Evolutionary conservation across 2,329 filamentous ascomycete species (phyloP), one percentile per base, ranked within the genome.

Genomic region (Aureobasidium sp.): DNA sequence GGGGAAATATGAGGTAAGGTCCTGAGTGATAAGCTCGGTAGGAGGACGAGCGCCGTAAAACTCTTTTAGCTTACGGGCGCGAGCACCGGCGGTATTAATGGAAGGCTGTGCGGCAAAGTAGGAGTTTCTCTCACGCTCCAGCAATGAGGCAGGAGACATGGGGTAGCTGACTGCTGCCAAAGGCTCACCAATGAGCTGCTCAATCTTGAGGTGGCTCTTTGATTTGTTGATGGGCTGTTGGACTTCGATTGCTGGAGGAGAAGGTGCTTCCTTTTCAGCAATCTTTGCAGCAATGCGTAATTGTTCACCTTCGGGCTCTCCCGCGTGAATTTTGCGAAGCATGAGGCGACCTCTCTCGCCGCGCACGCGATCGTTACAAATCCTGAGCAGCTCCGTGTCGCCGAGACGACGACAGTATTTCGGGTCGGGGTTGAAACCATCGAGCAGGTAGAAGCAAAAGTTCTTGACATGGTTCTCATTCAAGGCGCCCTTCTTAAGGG

Each of bases 1-100:
- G 0, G 93, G 93, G 77, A 98, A 98, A 74, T 97, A 98, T 0
- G 90, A 95, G 1, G 89, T 93, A 56, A 98, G 75, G 66, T 98
- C 93, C 19, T 93, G 95, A 22, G 91, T 91, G 65, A 98, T 98
- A 66, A 98, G 80, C 73, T 98, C 93, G 72, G 91, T 97, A 1
- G 93, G 93, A 16, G 93, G 93, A 61, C 93, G 80, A 59, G 93
- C 84, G 29, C 91, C 91, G 63, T 94, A 93, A 70, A 97, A 97
- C 59, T 86, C 85, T 59, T 86, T 83, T 40, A 90, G 74, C 24
- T 82, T 75, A 25, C 74, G 64, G 48, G 73, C 74, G 32, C 72
- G 70, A 24, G 71, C 69, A 12, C 55, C 56, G 6, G 54, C 48
- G 6, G 55, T 51, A 12, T 34, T 53, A 14, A 64, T 63, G 24